These are phyloP conservation scores for Saccharum hybrid DNA, from an alignment of 202 grass and related monocot species.

Conservation along the genomic window DNA sequence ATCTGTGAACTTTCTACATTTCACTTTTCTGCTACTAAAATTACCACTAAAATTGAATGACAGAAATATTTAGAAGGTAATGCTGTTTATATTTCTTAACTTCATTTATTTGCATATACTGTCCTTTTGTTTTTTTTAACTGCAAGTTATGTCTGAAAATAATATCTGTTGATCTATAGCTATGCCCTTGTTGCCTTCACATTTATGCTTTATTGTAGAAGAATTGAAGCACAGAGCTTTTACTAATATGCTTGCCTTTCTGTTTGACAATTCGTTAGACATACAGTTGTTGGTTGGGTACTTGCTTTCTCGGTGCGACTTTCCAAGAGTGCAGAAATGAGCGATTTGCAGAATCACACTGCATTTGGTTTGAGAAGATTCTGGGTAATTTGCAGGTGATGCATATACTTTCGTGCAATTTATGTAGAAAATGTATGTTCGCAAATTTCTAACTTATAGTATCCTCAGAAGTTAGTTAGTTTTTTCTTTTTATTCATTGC, in stretches of 20 bases:
- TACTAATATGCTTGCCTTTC: constrained; percentile 30
- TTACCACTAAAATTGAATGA: not conserved
- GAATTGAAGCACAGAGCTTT: constrained; percentile 5
- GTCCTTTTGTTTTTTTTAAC: not conserved
- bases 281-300: constrained; percentile 78
- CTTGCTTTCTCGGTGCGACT: constrained; percentile 73
- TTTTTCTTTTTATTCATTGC: constrained; percentile 1
- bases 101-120: constrained; percentile 21
- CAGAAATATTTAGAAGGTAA: not conserved
- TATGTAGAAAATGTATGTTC: constrained; percentile 16
- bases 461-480: not conserved
- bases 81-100: not conserved
- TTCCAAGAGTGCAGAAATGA: constrained; percentile 69
- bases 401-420: constrained; percentile 10
- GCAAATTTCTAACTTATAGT: not conserved
- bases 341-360: constrained; percentile 62
- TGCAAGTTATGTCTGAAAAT: not conserved
- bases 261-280: constrained; percentile 51
- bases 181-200: constrained; percentile 3
- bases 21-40: constrained; percentile 5
- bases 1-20: not conserved
- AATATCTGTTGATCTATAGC: not conserved
- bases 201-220: constrained; percentile 23
- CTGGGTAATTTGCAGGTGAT: constrained; percentile 76
- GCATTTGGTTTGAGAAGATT: constrained; percentile 85